Conservation (phyloP, 192 early-diverging fungal species). For the Pilaira anomala region DNA sequence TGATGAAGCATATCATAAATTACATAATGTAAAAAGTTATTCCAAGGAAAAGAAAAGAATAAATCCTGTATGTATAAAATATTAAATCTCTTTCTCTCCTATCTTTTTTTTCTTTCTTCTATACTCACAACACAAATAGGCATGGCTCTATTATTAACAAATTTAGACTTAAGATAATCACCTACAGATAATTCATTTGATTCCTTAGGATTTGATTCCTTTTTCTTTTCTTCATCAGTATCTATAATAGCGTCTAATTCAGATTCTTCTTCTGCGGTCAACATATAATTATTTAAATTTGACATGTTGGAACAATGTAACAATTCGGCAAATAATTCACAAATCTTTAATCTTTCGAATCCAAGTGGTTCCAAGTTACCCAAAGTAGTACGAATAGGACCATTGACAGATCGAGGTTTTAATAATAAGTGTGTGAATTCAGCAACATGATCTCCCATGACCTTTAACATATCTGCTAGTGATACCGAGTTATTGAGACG, state of each 20-base stretch:
- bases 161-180: conserved; percentile 68
- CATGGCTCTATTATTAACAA: conserved; percentile 63
- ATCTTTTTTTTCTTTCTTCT: too few relatives aligned
- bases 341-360: conserved; percentile 92
- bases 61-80: conserved; percentile 49
- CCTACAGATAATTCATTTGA: conserved; percentile 55
- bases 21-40: conserved; percentile 98
- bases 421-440: conserved; percentile 78
- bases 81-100: not conserved
- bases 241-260: not conserved
- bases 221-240: not conserved
- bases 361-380: conserved; percentile 83
- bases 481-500: conserved; percentile 22
- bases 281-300: conserved; percentile 53
- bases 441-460: conserved; percentile 71
- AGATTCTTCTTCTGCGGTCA: conserved; percentile 18
- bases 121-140: conserved; percentile 52
- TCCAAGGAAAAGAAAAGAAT: conserved; percentile 95
- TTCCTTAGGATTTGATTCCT: conserved; percentile 13
- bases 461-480: conserved; percentile 86
- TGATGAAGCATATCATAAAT: conserved; percentile 99
- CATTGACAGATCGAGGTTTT: conserved; percentile 65
- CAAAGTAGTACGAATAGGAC: conserved; percentile 70
- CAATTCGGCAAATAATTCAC: conserved; percentile 98
- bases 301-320: conserved; percentile 89